Conservation (phyloP, 2,329 filamentous ascomycete species). For the Hypomyces perniciosus region DNA sequence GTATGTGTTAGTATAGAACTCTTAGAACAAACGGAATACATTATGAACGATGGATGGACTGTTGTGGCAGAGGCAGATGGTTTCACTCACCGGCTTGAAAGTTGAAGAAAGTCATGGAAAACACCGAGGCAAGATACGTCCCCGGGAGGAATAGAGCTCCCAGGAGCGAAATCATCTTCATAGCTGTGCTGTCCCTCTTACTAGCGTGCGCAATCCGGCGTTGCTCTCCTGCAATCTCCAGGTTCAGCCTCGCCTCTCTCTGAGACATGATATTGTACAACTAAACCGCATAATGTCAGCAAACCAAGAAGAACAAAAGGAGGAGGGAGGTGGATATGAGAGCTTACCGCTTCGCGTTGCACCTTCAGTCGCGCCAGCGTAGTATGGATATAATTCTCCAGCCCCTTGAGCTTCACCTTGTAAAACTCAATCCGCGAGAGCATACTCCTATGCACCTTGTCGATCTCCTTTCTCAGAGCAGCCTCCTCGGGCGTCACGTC, state of each 20-base stretch:
- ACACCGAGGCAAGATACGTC: constrained; percentile 57
- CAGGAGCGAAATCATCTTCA: constrained; percentile 60
- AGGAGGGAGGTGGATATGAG: not conserved
- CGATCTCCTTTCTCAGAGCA: constrained; percentile 28
- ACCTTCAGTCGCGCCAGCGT: constrained; percentile 56
- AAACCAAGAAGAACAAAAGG: not conserved
- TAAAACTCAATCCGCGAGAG: constrained; percentile 52
- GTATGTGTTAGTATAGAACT: not conserved
- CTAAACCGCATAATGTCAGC: constrained; percentile 27
- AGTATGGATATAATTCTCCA: constrained; percentile 58
- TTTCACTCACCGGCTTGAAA: constrained; percentile 41
- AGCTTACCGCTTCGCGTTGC: constrained; percentile 53
- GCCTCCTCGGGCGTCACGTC: constrained; percentile 21
- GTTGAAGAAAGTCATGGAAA: constrained; percentile 63
- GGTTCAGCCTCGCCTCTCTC: constrained; percentile 57
- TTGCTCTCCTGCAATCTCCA: constrained; percentile 57
- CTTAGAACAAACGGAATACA: too few relatives aligned
- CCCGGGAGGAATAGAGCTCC: constrained; percentile 59
- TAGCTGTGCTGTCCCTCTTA: constrained; percentile 56
- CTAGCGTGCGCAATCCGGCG: constrained; percentile 53
- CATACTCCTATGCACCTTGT: constrained; percentile 48
- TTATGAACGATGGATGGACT: not conserved
- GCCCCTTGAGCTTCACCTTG: constrained; percentile 52
- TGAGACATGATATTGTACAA: constrained; percentile 62
- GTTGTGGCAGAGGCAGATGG: not conserved